Conservation (phyloP, 768 basidiomycete species). For the Ramaria sp. region DNA sequence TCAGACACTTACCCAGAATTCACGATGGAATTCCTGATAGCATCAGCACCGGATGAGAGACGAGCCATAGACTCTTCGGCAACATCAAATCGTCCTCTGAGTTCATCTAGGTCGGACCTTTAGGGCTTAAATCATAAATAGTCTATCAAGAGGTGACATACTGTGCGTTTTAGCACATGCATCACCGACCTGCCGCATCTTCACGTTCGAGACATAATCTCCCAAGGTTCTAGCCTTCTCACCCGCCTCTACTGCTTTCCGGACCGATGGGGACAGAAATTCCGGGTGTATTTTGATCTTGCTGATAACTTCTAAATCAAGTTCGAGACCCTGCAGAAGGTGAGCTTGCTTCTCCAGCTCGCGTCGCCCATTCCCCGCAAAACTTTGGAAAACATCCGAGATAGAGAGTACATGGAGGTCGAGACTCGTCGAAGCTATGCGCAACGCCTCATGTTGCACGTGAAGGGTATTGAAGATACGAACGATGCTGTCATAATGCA, state of each 20-base stretch:
- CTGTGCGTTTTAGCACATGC: conserved; percentile 61
- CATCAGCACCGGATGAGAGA: conserved; percentile 48
- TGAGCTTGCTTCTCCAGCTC: conserved; percentile 59
- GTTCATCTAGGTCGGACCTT: conserved; percentile 35
- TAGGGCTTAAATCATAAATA: background rate
- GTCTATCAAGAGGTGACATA: conserved; percentile 21
- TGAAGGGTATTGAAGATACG: conserved; percentile 41
- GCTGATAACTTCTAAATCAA: conserved; percentile 62
- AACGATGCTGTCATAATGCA: conserved; percentile 51
- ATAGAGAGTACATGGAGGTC: conserved; percentile 66
- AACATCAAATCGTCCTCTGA: conserved; percentile 41
- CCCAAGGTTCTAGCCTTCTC: conserved; percentile 59
- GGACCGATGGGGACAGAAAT: conserved; percentile 56
- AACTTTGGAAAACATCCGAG: conserved; percentile 55
- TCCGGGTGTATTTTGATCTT: conserved; percentile 62
- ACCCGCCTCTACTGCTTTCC: conserved; percentile 62
- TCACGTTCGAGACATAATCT: conserved; percentile 68
- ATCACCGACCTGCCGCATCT: conserved; percentile 74
- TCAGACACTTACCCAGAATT: conserved; percentile 31
- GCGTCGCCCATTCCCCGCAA: conserved; percentile 40
- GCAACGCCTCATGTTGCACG: conserved; percentile 58
- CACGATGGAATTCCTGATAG: conserved; percentile 39
- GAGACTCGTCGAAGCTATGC: conserved; percentile 61
- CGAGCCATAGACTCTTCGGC: conserved; percentile 40
- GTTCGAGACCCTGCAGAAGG: conserved; percentile 51